These are phyloP conservation scores for Pseudogymnoascus sp. DNA, from an alignment of 2,329 filamentous ascomycete genomes.

Conservation along the genomic window DNA sequence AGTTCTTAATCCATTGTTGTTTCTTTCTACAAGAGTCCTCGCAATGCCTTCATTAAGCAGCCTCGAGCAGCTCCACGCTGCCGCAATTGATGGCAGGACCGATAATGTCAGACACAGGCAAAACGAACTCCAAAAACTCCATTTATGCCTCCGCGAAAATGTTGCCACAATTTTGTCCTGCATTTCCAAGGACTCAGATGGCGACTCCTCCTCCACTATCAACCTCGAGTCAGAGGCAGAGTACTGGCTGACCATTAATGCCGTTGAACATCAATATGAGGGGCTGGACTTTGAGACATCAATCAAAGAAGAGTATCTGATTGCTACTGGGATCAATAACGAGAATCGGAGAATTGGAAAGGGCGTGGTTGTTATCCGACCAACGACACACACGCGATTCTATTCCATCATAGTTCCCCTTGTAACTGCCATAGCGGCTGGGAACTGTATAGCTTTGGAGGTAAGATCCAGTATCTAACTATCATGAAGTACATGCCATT, in stretches of 20 bases:
- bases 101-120: conserved; percentile 40
- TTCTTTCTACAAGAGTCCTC: neutral
- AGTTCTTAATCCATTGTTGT: neutral
- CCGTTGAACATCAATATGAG: conserved; percentile 34
- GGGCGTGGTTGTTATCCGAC: conserved; percentile 43
- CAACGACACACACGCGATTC: conserved; percentile 40
- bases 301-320: conserved; percentile 36
- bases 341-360: conserved; percentile 28
- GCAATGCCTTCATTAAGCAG: conserved; percentile 10
- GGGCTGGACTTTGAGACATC: conserved; percentile 33
- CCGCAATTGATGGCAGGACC: conserved; percentile 38
- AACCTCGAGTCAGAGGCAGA: conserved; percentile 36
- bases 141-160: conserved; percentile 32
- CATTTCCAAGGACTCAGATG: conserved; percentile 32
- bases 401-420: conserved; percentile 39
- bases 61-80: conserved; percentile 25
- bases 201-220: conserved; percentile 25
- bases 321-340: conserved; percentile 35
- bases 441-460: conserved; percentile 44
- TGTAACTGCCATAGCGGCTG: conserved; percentile 41
- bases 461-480: conserved; percentile 26
- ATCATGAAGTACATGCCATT: neutral
- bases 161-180: conserved; percentile 32
- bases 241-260: conserved; percentile 33
- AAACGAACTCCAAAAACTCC: conserved; percentile 38